These are phyloP conservation scores for Gossypium aridum DNA, from an alignment of 441 rosid genomes.

Conservation along the genomic window DNA sequence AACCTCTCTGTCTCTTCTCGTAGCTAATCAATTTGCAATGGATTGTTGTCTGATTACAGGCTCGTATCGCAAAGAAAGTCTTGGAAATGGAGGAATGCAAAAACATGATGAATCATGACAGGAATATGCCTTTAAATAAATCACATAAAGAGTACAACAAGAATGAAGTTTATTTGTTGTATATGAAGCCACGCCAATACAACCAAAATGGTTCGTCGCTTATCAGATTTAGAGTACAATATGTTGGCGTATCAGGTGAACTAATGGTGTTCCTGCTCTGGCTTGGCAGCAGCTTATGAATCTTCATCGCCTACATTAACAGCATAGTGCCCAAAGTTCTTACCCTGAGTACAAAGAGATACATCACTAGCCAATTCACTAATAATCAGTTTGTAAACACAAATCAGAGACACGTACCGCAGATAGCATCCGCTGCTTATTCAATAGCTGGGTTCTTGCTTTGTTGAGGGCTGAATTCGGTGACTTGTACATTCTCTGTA, in stretches of 20 bases:
- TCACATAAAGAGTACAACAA: not conserved
- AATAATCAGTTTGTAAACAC: not conserved
- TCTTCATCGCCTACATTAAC: slow-evolving; percentile 20
- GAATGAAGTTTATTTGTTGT: not conserved
- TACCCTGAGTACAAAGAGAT: slow-evolving; percentile 25
- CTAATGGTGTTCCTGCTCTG: not conserved
- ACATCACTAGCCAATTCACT: not conserved
- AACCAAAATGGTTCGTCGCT: not conserved
- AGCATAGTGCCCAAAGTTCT: slow-evolving; percentile 40
- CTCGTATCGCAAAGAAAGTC: not conserved
- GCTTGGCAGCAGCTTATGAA: not conserved
- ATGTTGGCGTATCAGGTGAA: not conserved
- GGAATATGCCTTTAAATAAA: not conserved
- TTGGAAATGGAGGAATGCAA: not conserved
- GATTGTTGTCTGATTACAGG: not conserved
- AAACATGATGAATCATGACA: not conserved
- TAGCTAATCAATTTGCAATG: not conserved
- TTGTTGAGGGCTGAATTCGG: slow-evolving; percentile 69
- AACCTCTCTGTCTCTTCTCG: not conserved
- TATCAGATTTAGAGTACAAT: not conserved
- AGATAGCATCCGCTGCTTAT: slow-evolving; percentile 74
- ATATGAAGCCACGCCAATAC: not conserved
- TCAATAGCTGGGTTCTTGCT: slow-evolving; percentile 78
- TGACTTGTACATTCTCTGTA: slow-evolving; percentile 57
- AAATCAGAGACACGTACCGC: slow-evolving; percentile 34